Evolutionary conservation across 2,329 filamentous ascomycete genomes (phyloP), one percentile per base, ranked within the genome.

Genomic region (Botryotinia calthae): DNA sequence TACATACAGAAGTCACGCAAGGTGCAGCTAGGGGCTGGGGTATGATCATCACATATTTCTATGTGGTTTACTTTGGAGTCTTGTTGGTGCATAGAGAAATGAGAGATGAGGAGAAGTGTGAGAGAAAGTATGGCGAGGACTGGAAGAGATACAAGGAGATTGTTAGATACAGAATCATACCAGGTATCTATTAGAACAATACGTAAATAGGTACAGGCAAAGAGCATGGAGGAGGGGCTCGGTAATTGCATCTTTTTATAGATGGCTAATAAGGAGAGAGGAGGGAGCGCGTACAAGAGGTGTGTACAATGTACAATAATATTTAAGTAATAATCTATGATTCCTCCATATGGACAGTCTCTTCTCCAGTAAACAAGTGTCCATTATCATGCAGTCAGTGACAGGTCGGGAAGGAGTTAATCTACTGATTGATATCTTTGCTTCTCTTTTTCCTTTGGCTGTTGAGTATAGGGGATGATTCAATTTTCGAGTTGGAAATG

Each of bases 11-110:
- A 78, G 87, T 94, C 2, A 85, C 94, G 22, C 90, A 90, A 71
- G 92, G 91, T 51, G 89, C 90, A 40, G 91, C 93, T 46, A 89
- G 87, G 77, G 95, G 94, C 34, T 97, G 92, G 88, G 94, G 92
- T 64, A 94, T 95, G 83, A 84, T 95, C 63, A 88, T 98, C 77
- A 97, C 95, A 0, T 98, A 98, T 85, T 98, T 98, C 81, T 98
- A 97, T 84, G 87, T 98, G 77, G 79, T 97, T 12, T 98, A 98
- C 85, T 98, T 98, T 84, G 94, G 90, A 5, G 84, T 97, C 20
- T 84, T 98, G 75, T 86, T 98, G 18, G 85, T 98, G 71, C 95
- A 98, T 81, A 91, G 95, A 31, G 94, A 97, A 81, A 85, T 89
- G 73, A 88, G 95, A 70, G 95, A 98, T 77, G 95, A 98, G 77